phyloP scores from a whole-genome alignment of 2,329 filamentous ascomycete species.

The Aspergillus transmontanensis region DNA sequence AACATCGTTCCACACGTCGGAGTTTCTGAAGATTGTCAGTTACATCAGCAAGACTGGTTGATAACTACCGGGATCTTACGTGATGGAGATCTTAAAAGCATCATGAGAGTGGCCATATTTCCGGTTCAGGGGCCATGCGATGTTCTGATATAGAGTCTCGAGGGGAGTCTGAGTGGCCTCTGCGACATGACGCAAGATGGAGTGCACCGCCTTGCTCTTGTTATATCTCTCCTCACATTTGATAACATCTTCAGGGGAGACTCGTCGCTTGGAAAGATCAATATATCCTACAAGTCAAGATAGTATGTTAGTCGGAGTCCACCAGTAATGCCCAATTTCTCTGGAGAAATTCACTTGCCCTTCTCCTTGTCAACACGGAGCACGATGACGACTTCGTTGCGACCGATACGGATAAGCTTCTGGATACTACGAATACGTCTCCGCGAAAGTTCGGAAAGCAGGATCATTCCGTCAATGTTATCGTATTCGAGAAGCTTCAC shows the following conservation, averaged over 20 bases:
- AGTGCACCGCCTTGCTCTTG: slow-evolving; percentile 99
- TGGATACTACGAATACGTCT: slow-evolving; percentile 98
- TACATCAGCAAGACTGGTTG: not conserved
- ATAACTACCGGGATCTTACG: slow-evolving; percentile 56
- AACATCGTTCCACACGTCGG: slow-evolving; percentile 93
- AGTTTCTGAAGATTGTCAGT: slow-evolving; percentile 64
- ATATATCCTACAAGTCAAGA: slow-evolving; percentile 70
- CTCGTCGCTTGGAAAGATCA: slow-evolving; percentile 96
- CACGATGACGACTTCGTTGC: slow-evolving; percentile 98
- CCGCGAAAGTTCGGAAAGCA: slow-evolving; percentile 95
- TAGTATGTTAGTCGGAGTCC: slow-evolving; percentile 22
- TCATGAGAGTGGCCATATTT: slow-evolving; percentile 96
- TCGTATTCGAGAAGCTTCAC: slow-evolving; percentile 99
- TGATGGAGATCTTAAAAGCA: slow-evolving; percentile 98
- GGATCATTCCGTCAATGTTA: slow-evolving; percentile 99
- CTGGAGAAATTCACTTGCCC: slow-evolving; percentile 54
- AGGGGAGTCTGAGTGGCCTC: slow-evolving; percentile 96
- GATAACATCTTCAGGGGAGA: slow-evolving; percentile 94
- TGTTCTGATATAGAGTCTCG: slow-evolving; percentile 88
- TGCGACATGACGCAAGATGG: slow-evolving; percentile 97
- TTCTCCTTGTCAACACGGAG: slow-evolving; percentile 99
- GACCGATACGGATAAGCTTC: slow-evolving; percentile 96
- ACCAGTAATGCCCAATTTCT: not conserved
- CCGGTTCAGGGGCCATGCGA: slow-evolving; percentile 96
- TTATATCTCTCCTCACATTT: slow-evolving; percentile 99